These are phyloP conservation scores for Leishmania mexicana DNA, from an alignment of 208 protist genomes.

Conservation along the genomic window DNA sequence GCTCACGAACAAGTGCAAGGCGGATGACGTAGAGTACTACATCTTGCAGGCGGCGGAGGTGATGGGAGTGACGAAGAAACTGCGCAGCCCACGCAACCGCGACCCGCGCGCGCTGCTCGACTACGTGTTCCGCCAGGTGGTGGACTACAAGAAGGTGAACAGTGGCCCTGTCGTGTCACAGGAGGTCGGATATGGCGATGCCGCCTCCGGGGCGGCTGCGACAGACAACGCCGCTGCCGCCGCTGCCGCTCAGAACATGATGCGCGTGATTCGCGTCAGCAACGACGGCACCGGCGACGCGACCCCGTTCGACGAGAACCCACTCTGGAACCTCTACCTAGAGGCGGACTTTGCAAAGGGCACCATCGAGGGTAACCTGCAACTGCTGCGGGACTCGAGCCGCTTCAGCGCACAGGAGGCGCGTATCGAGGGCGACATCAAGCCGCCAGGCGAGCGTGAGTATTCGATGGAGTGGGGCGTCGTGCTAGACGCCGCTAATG, in stretches of 20 bases:
- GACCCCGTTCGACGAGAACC: conserved; percentile 88
- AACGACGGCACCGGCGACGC: conserved; percentile 49
- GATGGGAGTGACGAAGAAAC: conserved; percentile 93
- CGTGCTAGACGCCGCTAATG: conserved; percentile 51
- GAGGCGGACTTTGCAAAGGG: conserved; percentile 74
- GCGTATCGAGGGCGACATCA: conserved; percentile 80
- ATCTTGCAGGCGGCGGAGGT: conserved; percentile 94
- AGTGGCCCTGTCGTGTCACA: conserved; percentile 16
- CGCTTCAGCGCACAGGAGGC: conserved; percentile 77
- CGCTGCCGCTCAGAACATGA: conserved; percentile 71
- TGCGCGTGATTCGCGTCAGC: conserved; percentile 79
- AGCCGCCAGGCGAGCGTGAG: conserved; percentile 74
- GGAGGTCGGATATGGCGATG: conserved; percentile 5
- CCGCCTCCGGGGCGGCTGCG: neutral
- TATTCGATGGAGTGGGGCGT: conserved; percentile 90
- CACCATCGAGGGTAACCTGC: conserved; percentile 72
- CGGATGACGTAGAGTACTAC: conserved; percentile 94
- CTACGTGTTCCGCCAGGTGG: conserved; percentile 93
- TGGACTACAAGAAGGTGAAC: conserved; percentile 92
- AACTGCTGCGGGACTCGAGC: conserved; percentile 58
- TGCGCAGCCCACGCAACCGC: conserved; percentile 87
- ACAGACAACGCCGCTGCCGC: conserved; percentile 27
- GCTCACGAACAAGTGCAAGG: conserved; percentile 96
- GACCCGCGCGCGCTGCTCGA: conserved; percentile 92
- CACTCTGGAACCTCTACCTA: conserved; percentile 69